Percentiles rank a stretch among this genome's conserved stretches.
Evolutionary conservation across 1,284 basidiomycete genomes (phyloP).

Genomic region (Pseudozyma tsukubaensis): DNA sequence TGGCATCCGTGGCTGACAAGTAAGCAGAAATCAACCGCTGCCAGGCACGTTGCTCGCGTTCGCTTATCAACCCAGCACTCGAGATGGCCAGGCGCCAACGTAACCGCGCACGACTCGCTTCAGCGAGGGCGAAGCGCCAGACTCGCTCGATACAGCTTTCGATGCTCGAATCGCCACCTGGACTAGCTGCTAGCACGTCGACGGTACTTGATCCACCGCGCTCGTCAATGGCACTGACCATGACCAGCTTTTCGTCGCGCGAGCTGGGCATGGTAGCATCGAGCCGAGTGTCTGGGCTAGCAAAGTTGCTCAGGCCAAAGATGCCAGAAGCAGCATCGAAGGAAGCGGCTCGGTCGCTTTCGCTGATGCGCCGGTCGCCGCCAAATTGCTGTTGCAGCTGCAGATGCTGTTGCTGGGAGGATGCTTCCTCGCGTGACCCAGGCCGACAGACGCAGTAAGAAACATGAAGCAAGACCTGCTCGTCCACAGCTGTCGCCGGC

Average conservation of each 20-base stretch:
- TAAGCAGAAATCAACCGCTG: conserved; percentile 16
- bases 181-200: conserved; percentile 12
- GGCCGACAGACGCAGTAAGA: conserved; percentile 26
- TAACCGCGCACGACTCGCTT: conserved; percentile 39
- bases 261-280: not conserved
- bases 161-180: conserved; percentile 7
- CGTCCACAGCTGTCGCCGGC: conserved; percentile 27
- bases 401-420: not conserved
- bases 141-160: conserved; percentile 36
- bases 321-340: not conserved
- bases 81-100: conserved; percentile 52
- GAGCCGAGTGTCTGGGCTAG: conserved; percentile 1
- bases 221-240: conserved; percentile 55
- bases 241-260: conserved; percentile 13
- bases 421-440: not conserved
- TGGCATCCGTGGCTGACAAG: not conserved
- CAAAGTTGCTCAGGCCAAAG: conserved; percentile 2
- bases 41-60: conserved; percentile 36
- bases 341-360: not conserved
- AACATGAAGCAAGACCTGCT: conserved; percentile 46
- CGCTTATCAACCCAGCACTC: conserved; percentile 16
- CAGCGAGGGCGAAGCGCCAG: conserved; percentile 41
- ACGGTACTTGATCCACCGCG: conserved; percentile 31
- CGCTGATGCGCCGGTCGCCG: not conserved
- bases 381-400: not conserved